Evolutionary conservation across 257 asterid genomes (phyloP), one percentile per base, ranked within the genome.

Genomic region (Jacaranda mimosifolia): DNA sequence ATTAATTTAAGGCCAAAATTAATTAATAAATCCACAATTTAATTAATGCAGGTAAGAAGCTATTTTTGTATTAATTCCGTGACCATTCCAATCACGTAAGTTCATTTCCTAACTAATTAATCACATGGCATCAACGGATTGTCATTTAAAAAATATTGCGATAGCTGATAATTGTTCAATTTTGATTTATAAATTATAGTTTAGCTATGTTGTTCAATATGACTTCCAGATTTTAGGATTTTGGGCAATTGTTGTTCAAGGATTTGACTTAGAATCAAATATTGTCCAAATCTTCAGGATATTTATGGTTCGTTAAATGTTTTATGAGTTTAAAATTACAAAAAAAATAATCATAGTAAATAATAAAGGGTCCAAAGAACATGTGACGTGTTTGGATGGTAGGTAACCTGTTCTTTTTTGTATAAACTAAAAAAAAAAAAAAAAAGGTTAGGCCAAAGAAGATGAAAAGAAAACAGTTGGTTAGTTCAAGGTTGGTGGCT

Each of bases 381-480:
- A 79, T 86, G 88, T 82, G 88, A 80, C 77, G 77, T 86, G 90
- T 84, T 86, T 75, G 85, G 82, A 77, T 77, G 85, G 82, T 79
- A 70, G 88, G 88, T 77, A 40, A 77, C 72, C 79, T 45, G 74
- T 83, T 75, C 60, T 8, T 39, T 53, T 42, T 43, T 52, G 58
- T 3, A 62, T 26, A 51, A 63, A 55, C 69, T 72, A 46, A 68
- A 78, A 10, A 18, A 46, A n/a, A 68, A 43, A 63, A 62, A 65
- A 68, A 36, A 52, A 18, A 68, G 35, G 77, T 77, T 60, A n/a
- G n/a, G n/a, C n/a, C n/a, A n/a, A n/a, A n/a, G n/a, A n/a, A n/a
- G n/a, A n/a, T n/a, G n/a, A n/a, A n/a, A n/a, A n/a, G n/a, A n/a
- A n/a, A n/a, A n/a, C n/a, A n/a, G n/a, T n/a, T n/a, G n/a, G n/a